A percentile compares a stretch with the other conserved stretches of the same genome.
Evolutionary conservation across 192 early-diverging fungal species (phyloP).

Genomic region (Gryganskiella cystojenkinii): DNA sequence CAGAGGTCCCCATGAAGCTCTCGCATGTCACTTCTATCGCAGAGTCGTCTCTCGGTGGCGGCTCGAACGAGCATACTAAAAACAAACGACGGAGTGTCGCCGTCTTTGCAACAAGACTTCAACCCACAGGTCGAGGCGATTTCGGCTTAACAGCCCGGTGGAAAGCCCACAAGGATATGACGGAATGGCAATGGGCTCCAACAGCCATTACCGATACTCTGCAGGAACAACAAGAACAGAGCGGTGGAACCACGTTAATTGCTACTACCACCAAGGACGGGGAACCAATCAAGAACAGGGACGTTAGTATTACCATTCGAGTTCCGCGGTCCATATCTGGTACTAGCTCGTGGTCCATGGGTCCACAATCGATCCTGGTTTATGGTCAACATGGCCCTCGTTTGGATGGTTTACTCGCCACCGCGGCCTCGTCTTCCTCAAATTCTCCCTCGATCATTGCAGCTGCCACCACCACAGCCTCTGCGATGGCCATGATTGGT

Average conservation of each 20-base stretch:
- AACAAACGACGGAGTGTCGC: slow-evolving; percentile 20
- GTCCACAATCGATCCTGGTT: slow-evolving; percentile 43
- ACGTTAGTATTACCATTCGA: slow-evolving; percentile 27
- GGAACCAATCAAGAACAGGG: not conserved
- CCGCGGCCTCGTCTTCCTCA: not conserved
- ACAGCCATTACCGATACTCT: not conserved
- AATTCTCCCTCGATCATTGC: too few relatives aligned
- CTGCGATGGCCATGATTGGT: slow-evolving; percentile 1
- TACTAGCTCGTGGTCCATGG: slow-evolving; percentile 37
- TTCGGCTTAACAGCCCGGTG: slow-evolving; percentile 46
- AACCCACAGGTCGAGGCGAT: slow-evolving; percentile 43
- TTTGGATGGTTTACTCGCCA: not conserved
- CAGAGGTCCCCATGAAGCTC: slow-evolving; percentile 36
- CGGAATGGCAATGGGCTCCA: slow-evolving; percentile 43
- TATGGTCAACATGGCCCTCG: slow-evolving; percentile 35
- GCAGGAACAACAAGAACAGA: not conserved
- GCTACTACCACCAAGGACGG: not conserved
- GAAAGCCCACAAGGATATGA: slow-evolving; percentile 34
- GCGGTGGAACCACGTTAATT: too few relatives aligned
- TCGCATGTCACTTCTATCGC: slow-evolving; percentile 24
- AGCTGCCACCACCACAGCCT: not conserved
- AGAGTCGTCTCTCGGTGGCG: too few relatives aligned
- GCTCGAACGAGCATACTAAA: too few relatives aligned
- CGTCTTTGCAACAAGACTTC: slow-evolving; percentile 30
- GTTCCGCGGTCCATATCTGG: slow-evolving; percentile 32